Evolutionary conservation across 495 filamentous ascomycete species (phyloP), one percentile per base, ranked within the genome.

Genomic region (Trichoderma reesei): DNA sequence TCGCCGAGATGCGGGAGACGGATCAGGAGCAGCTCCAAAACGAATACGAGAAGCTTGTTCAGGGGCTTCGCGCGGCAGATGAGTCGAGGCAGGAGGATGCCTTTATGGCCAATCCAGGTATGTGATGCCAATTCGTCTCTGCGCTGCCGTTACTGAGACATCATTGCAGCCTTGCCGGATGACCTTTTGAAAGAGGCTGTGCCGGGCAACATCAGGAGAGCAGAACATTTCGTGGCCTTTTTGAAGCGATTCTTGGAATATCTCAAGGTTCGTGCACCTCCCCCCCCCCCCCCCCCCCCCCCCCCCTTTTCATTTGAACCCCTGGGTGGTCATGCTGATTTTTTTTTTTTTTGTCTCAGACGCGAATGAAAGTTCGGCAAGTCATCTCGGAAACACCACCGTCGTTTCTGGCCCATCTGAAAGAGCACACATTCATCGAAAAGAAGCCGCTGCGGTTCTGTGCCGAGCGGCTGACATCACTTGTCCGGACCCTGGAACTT

Each of bases 161-260:
- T 14, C 14, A 10, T 63, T 18, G 14, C 38, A 78, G 89, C 86
- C 18, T 76, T 93, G 9, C 90, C 90, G 0, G 89, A 91, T 65
- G 90, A 92, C 72, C 77, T 92, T 31, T 78, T 92, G 5, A 90
- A 95, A 76, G 94, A 99, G 75, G 94, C 94, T 5, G 89, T 99
- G 1, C 94, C 94, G 4, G 94, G 94, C 31, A 99, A 98, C 68
- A 99, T 99, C 67, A 82, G 94, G 64, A 83, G 94, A 72, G 94
- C 94, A 26, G 94, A 99, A 72, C 94, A 99, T 74, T 99, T 99
- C 70, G 84, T 96, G 26, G 85, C 90, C 10, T 99, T 99, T 74
- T 76, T 99, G 51, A 92, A 96, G 71, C 83, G 94, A 65, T 99
- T 98, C 72, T 89, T 99, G 64, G 95, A 99, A 72, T 99, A 99